Evolutionary conservation across 1,284 basidiomycete genomes (phyloP).

Genomic region (Microbotryum scabiosae): DNA sequence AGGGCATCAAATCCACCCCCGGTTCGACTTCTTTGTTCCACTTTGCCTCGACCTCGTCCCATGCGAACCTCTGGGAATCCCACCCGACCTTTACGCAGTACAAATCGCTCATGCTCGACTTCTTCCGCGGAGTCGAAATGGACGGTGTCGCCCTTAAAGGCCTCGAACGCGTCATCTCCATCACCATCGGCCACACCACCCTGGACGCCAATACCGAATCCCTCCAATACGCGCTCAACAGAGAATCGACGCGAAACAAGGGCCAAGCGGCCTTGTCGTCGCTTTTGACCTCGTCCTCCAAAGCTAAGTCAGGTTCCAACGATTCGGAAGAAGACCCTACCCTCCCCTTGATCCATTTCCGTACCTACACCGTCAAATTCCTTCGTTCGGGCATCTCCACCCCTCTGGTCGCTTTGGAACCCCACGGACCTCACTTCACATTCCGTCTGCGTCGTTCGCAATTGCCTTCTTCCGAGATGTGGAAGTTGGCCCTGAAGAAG

Average conservation of each 20-base stretch:
- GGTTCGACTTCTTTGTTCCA: slow-evolving; percentile 92
- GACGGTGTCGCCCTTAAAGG: slow-evolving; percentile 75
- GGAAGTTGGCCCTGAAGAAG: slow-evolving; percentile 69
- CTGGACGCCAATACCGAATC: neutral
- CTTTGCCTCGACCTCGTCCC: slow-evolving; percentile 60
- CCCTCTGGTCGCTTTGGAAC: slow-evolving; percentile 70
- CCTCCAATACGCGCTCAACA: neutral
- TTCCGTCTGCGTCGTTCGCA: slow-evolving; percentile 67
- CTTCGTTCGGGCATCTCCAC: slow-evolving; percentile 66
- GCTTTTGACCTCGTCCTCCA: slow-evolving; percentile 7
- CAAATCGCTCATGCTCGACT: slow-evolving; percentile 80
- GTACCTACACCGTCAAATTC: slow-evolving; percentile 72
- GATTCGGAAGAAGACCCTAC: slow-evolving; percentile 29
- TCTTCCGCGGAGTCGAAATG: slow-evolving; percentile 79
- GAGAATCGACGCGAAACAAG: slow-evolving; percentile 11
- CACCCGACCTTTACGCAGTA: slow-evolving; percentile 85
- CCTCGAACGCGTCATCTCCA: slow-evolving; percentile 83
- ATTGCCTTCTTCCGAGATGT: slow-evolving; percentile 64
- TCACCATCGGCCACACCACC: slow-evolving; percentile 52
- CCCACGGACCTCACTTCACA: slow-evolving; percentile 88
- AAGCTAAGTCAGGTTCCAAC: slow-evolving; percentile 1
- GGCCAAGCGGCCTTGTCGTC: slow-evolving; percentile 19
- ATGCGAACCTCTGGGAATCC: slow-evolving; percentile 65
- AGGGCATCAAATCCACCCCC: slow-evolving; percentile 78
- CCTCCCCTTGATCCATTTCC: slow-evolving; percentile 76